These are phyloP conservation scores for Aechmea fasciata DNA, from an alignment of 176 grass and related monocot species.

Conservation along the genomic window DNA sequence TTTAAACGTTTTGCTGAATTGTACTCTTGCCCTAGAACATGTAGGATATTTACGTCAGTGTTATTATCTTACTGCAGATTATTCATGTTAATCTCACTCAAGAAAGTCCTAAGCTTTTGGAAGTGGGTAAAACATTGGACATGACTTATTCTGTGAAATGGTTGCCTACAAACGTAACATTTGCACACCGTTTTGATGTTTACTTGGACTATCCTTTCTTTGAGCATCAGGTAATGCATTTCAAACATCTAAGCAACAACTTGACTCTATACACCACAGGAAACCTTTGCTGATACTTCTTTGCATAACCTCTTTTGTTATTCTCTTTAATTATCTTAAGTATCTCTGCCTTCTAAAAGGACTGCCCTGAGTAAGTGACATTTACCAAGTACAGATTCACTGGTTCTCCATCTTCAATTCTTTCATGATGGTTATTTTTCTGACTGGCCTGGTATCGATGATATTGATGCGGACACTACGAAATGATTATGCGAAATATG, in stretches of 20 bases:
- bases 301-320: background rate
- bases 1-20: background rate
- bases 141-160: conserved; percentile 96
- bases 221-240: conserved; percentile 77
- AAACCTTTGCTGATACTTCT: too few species aligned
- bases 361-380: background rate
- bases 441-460: conserved; percentile 97
- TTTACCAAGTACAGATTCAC: conserved; percentile 59
- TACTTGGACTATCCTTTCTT: conserved; percentile 98
- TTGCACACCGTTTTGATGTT: conserved; percentile 87
- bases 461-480: conserved; percentile 97
- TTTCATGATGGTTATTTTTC: conserved; percentile 99
- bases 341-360: background rate
- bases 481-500: conserved; percentile 99
- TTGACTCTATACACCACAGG: too few species aligned
- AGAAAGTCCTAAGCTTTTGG: conserved; percentile 87
- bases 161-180: conserved; percentile 77
- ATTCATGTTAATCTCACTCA: conserved; percentile 99
- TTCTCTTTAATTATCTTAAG: background rate
- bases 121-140: conserved; percentile 78
- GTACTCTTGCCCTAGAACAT: background rate
- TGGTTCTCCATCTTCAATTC: conserved; percentile 99
- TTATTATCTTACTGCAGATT: conserved; percentile 43
- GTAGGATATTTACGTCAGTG: background rate
- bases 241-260: too few species aligned